These are phyloP conservation scores for Chenopodium formosanum DNA, from an alignment of 148 eudicot species.

Conservation along the genomic window DNA sequence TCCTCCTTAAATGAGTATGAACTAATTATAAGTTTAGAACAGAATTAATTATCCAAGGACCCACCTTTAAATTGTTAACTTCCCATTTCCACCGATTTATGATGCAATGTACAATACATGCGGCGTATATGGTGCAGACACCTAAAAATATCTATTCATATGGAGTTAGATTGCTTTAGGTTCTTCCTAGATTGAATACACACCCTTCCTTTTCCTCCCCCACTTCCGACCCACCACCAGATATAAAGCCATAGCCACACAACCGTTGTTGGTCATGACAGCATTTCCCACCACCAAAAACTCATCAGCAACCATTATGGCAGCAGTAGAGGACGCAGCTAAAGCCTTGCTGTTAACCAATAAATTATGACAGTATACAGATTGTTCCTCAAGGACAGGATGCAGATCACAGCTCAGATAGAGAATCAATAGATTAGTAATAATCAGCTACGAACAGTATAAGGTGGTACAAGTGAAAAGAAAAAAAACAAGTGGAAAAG, in stretches of 20 bases:
- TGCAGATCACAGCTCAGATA: background rate
- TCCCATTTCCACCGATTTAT: background rate
- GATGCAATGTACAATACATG: background rate
- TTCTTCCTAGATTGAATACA: background rate
- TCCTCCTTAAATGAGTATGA: too few relatives aligned
- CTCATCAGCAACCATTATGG: background rate
- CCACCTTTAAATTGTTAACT: too few relatives aligned
- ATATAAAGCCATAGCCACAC: background rate
- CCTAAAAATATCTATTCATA: background rate
- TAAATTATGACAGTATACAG: background rate
- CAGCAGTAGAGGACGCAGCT: background rate
- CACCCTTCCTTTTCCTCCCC: background rate
- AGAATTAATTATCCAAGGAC: too few relatives aligned
- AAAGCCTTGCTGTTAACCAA: constrained; percentile 1
- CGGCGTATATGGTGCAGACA: background rate
- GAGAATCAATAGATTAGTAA: background rate
- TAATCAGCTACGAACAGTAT: background rate
- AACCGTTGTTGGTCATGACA: background rate
- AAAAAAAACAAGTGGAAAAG: background rate
- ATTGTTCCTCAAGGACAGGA: background rate
- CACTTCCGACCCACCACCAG: background rate
- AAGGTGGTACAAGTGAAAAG: background rate
- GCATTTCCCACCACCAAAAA: background rate
- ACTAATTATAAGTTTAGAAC: too few relatives aligned
- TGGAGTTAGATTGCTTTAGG: background rate